Evolutionary conservation across 129 eudicot species (phyloP).

Genomic region (Flaveria robusta): DNA sequence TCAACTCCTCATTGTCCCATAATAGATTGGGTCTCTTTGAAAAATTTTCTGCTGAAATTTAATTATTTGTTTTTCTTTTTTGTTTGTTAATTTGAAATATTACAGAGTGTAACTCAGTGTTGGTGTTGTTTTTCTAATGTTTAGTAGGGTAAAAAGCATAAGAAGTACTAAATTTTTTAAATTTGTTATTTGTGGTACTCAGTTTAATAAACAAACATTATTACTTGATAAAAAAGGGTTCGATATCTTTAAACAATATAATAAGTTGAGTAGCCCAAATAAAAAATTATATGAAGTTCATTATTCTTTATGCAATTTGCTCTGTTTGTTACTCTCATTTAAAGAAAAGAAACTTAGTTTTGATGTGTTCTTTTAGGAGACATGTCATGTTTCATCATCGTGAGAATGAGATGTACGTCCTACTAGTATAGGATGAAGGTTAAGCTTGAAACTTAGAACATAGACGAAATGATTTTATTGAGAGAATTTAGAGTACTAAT

Average conservation of each 20-base stretch:
- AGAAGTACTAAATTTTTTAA: not conserved
- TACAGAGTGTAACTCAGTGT: not conserved
- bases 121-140: not conserved
- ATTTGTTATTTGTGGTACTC: not conserved
- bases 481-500: too few relatives aligned
- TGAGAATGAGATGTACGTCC: too few relatives aligned
- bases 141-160: too few relatives aligned
- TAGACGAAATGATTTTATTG: too few relatives aligned
- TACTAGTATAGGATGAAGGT: too few relatives aligned
- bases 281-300: not conserved
- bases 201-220: not conserved
- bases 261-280: not conserved
- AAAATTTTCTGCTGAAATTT: slow-evolving; percentile 40
- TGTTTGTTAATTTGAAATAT: not conserved
- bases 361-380: not conserved
- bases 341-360: not conserved
- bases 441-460: too few relatives aligned
- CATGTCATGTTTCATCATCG: too few relatives aligned
- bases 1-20: slow-evolving; percentile 60
- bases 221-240: too few relatives aligned
- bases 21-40: slow-evolving; percentile 69
- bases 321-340: not conserved
- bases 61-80: not conserved
- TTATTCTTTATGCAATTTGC: not conserved
- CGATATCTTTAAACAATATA: not conserved